Base-by-base conservation (phyloP, 352 stramenopile species). In the Globisporangium parvum region DNA sequence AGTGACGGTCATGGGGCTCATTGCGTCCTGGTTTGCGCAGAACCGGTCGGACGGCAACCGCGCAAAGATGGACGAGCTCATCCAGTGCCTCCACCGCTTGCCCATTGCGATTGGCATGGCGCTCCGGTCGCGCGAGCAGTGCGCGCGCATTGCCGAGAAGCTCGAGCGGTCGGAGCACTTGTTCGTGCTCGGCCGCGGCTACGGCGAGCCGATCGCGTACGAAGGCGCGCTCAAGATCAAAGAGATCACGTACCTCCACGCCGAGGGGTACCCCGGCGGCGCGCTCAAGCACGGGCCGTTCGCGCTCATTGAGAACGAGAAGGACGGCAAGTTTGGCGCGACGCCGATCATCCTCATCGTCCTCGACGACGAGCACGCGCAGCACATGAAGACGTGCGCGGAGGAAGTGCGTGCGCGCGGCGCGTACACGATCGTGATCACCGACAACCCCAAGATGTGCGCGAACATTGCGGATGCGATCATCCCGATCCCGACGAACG, bases 151-250 rank as follows among this genome's bases (percentile, higher is more conserved):
- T 65, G 96, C 96, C 2, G 76, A 96, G 55, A 80, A 73, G 60
- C 75, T 99, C 15, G 61, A 86, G 48, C 62, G 83, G 23, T 96
- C 95, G 56, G 88, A 98, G 60, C 93, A 98, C 67, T 75, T 97
- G 18, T 99, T 99, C 69, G 86, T 99, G 45, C 69, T 99, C 11
- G 96, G 96, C 26, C 95, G 97, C 60, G 93, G 90, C 49, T 98
- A 95, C 59, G 91, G 78, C 48, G 91, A 98, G 66, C 93, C 95
- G 6, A 97, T 98, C 51, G 96, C 96, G 18, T 91, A 96, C 61
- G 96, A 99, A 82, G 97, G 96, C 39, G 96, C 97, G 20, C 71
- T 99, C 20, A 99, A 99, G 76, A 97, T 99, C 55, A 99, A 99
- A 75, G 97, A 99, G 80, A 98, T 98, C 73, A 98, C 92, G 55